Percentiles rank a stretch among this genome's conserved stretches.
phyloP scores from a whole-genome alignment of 208 protist species.

The Crithidia bombi region DNA sequence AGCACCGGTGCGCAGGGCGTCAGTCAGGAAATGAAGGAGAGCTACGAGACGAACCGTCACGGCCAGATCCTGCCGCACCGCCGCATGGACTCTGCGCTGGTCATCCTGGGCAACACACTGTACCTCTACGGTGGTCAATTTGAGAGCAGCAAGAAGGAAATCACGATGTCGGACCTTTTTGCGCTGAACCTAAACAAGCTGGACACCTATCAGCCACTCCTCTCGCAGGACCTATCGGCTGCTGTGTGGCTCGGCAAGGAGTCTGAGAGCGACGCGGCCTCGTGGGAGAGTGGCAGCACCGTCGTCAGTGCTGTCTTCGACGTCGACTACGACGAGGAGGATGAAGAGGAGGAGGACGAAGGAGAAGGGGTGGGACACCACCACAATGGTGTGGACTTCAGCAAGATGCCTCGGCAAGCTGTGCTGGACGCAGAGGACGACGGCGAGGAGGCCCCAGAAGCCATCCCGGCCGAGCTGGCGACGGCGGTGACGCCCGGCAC shows the following conservation, averaged over 20 bases:
- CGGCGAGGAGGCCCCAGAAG: slow-evolving; percentile 69
- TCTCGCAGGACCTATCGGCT: slow-evolving; percentile 84
- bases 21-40: slow-evolving; percentile 61
- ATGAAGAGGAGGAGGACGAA: slow-evolving; percentile 61
- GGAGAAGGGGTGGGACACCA: slow-evolving; percentile 62
- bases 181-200: slow-evolving; percentile 83
- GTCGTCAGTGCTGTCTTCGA: slow-evolving; percentile 84
- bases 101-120: slow-evolving; percentile 67
- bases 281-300: slow-evolving; percentile 90
- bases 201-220: slow-evolving; percentile 79
- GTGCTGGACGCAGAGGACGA: slow-evolving; percentile 52
- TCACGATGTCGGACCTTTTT: slow-evolving; percentile 91
- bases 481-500: slow-evolving; percentile 55
- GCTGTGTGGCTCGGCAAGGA: slow-evolving; percentile 87
- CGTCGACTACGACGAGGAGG: slow-evolving; percentile 72
- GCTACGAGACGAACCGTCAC: slow-evolving; percentile 66
- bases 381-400: slow-evolving; percentile 25
- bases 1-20: slow-evolving; percentile 1
- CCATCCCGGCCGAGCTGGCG: slow-evolving; percentile 78
- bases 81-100: slow-evolving; percentile 82
- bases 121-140: slow-evolving; percentile 92
- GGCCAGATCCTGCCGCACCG: slow-evolving; percentile 80
- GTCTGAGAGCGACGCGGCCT: slow-evolving; percentile 71
- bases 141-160: slow-evolving; percentile 85
- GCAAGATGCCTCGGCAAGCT: slow-evolving; percentile 24